phyloP scores from a whole-genome alignment of 805 yeast species.

The Kazachstania bromeliacearum region DNA sequence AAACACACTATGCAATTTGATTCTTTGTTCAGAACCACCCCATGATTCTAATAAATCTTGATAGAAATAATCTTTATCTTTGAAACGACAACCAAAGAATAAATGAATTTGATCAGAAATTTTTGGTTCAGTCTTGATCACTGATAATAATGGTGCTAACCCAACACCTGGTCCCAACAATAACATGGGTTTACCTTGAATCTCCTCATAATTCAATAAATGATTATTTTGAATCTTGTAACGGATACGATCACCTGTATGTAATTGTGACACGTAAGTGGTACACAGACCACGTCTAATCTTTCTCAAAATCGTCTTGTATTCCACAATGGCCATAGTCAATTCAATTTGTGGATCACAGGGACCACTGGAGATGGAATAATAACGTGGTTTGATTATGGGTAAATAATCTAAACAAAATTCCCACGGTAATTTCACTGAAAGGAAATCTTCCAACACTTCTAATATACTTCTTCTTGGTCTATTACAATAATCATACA shows the following conservation, averaged over 20 bases:
- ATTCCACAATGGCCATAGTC: conserved; percentile 77
- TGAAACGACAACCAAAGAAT: conserved; percentile 67
- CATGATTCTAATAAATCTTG: conserved; percentile 42
- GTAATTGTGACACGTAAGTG: conserved; percentile 51
- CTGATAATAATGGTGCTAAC: conserved; percentile 79
- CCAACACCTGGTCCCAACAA: conserved; percentile 95
- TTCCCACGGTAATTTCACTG: conserved; percentile 65
- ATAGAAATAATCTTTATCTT: conserved; percentile 60
- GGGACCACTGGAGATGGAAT: conserved; percentile 64
- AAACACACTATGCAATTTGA: conserved; percentile 38
- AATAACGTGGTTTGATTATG: conserved; percentile 65
- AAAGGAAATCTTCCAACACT: conserved; percentile 69
- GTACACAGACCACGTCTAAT: conserved; percentile 78
- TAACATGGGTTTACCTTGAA: conserved; percentile 42
- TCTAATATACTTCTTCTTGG: conserved; percentile 86
- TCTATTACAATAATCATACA: conserved; percentile 85
- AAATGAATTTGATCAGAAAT: conserved; percentile 32
- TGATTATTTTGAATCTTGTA: conserved; percentile 43
- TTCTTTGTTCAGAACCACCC: conserved; percentile 21
- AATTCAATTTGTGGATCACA: conserved; percentile 47
- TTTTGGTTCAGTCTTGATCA: conserved; percentile 37
- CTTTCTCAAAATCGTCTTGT: conserved; percentile 69
- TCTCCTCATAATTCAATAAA: conserved; percentile 29
- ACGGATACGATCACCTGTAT: conserved; percentile 40
- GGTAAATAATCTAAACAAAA: conserved; percentile 75